A percentile compares a stretch with the other conserved stretches of the same genome.
Conservation (phyloP, 2,329 filamentous ascomycete species). For the Fusarium sp. region DNA sequence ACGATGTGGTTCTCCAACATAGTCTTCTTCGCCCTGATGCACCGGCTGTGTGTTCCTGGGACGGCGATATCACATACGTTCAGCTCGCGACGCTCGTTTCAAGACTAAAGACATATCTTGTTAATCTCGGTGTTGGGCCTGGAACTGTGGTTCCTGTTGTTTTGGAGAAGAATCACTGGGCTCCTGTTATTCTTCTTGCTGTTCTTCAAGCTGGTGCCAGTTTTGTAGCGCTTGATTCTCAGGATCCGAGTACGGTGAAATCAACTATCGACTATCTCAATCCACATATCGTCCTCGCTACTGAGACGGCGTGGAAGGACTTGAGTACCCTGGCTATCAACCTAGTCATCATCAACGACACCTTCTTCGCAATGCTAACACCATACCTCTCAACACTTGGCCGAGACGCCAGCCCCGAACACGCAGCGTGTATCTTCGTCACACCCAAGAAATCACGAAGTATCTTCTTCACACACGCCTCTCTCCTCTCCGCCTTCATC, state of each 20-base stretch:
- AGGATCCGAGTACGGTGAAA: conserved; percentile 55
- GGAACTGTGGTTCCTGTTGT: conserved; percentile 72
- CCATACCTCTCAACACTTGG: conserved; percentile 46
- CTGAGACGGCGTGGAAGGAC: conserved; percentile 55
- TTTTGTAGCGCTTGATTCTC: conserved; percentile 62
- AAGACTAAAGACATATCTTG: conserved; percentile 58
- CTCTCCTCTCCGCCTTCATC: conserved; percentile 65
- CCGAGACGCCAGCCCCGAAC: conserved; percentile 53
- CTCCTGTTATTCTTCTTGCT: conserved; percentile 77
- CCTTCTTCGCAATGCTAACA: conserved; percentile 52
- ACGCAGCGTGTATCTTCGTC: conserved; percentile 71
- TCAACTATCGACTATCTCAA: conserved; percentile 57
- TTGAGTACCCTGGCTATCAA: conserved; percentile 54
- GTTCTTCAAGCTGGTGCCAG: conserved; percentile 68
- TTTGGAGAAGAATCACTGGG: conserved; percentile 75
- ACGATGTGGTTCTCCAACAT: conserved; percentile 58
- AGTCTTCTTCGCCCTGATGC: conserved; percentile 53
- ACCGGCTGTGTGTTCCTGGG: conserved; percentile 57
- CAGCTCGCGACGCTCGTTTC: conserved; percentile 53
- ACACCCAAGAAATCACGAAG: conserved; percentile 67
- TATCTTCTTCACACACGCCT: conserved; percentile 70
- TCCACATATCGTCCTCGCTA: conserved; percentile 57
- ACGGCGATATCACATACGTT: conserved; percentile 57
- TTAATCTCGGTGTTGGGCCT: conserved; percentile 60
- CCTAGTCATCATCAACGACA: conserved; percentile 56